Conservation (phyloP, 768 basidiomycete genomes). For the Tylopilus subfusipes region DNA sequence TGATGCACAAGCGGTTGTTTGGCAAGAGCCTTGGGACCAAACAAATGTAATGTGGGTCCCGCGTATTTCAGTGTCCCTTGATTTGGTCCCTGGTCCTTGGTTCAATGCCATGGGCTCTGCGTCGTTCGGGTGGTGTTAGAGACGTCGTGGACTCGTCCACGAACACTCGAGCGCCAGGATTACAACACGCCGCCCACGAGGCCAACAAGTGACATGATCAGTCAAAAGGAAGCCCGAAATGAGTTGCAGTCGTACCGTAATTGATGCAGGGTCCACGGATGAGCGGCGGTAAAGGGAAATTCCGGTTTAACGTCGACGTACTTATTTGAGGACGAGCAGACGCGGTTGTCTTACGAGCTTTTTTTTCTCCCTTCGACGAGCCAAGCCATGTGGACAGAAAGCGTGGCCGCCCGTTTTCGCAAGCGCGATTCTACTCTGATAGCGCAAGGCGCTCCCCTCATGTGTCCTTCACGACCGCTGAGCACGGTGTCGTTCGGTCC, state of each 20-base stretch:
- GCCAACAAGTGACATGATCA: background rate
- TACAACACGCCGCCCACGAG: background rate
- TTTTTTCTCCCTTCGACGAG: background rate
- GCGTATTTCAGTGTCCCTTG: background rate
- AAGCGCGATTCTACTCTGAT: background rate
- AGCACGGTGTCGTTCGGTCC: slow-evolving; percentile 8
- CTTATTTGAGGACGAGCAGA: background rate
- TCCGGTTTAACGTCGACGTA: background rate
- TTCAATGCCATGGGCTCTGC: background rate
- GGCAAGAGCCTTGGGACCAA: background rate
- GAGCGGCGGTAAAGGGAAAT: background rate
- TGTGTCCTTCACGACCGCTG: slow-evolving; percentile 4
- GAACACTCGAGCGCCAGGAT: background rate
- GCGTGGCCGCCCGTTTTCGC: slow-evolving; percentile 15
- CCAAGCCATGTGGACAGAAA: slow-evolving; percentile 15
- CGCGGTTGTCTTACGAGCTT: background rate
- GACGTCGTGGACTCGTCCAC: background rate
- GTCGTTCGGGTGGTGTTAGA: background rate
- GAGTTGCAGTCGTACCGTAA: background rate
- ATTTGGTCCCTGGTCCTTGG: background rate
- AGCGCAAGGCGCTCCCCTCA: slow-evolving; percentile 16
- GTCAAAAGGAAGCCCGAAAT: background rate
- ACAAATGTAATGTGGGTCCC: background rate
- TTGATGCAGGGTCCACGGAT: background rate
- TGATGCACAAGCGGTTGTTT: too few species aligned